Evolutionary conservation across 2,329 filamentous ascomycete genomes (phyloP).

Genomic region (Chaetomium strumarium): DNA sequence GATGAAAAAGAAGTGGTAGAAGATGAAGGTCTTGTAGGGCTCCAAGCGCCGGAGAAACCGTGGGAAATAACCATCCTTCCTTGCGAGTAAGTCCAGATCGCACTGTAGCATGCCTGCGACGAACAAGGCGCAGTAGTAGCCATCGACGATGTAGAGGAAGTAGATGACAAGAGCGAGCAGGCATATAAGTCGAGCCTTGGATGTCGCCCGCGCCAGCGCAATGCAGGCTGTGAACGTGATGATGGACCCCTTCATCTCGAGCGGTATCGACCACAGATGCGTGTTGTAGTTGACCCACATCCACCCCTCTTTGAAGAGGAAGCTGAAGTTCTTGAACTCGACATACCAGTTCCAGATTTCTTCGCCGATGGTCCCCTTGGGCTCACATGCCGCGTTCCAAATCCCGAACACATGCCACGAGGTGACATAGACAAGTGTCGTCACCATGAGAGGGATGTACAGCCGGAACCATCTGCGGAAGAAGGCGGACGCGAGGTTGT

Average conservation of each 20-base stretch:
- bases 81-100: slow-evolving; percentile 53
- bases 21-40: slow-evolving; percentile 46
- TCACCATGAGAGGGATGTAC: slow-evolving; percentile 47
- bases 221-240: slow-evolving; percentile 53
- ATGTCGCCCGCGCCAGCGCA: slow-evolving; percentile 51
- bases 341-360: slow-evolving; percentile 46
- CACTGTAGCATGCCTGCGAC: slow-evolving; percentile 55
- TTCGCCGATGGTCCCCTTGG: slow-evolving; percentile 37
- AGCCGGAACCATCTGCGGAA: slow-evolving; percentile 47
- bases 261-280: slow-evolving; percentile 59
- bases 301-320: slow-evolving; percentile 53
- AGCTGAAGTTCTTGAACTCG: slow-evolving; percentile 65
- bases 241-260: slow-evolving; percentile 60
- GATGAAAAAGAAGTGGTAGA: slow-evolving; percentile 45
- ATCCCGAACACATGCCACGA: slow-evolving; percentile 49
- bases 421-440: slow-evolving; percentile 48
- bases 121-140: slow-evolving; percentile 57
- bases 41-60: slow-evolving; percentile 39
- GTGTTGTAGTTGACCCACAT: slow-evolving; percentile 54
- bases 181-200: slow-evolving; percentile 49
- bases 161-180: slow-evolving; percentile 52
- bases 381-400: slow-evolving; percentile 35
- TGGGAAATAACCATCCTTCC: slow-evolving; percentile 43
- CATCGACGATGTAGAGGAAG: slow-evolving; percentile 63
- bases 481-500: slow-evolving; percentile 40